Evolutionary conservation across 2,329 filamentous ascomycete species (phyloP).

Genomic region (Paraphoma sp.): DNA sequence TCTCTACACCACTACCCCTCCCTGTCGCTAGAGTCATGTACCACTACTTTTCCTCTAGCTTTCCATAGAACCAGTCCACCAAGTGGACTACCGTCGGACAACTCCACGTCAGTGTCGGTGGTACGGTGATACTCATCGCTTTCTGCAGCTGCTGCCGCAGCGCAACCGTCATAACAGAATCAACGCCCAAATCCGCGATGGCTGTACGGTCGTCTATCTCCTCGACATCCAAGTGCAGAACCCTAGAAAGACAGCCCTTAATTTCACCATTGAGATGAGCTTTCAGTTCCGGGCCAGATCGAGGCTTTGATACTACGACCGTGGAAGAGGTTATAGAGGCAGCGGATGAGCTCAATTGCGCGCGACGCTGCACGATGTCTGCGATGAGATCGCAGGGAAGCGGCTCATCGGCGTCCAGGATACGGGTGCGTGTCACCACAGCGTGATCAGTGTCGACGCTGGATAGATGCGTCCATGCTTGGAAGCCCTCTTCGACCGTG

Average conservation of each 20-base stretch:
- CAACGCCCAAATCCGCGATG: slow-evolving; percentile 48
- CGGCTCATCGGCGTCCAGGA: slow-evolving; percentile 43
- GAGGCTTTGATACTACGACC: not conserved
- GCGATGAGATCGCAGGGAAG: slow-evolving; percentile 19
- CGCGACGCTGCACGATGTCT: slow-evolving; percentile 13
- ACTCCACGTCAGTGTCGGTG: slow-evolving; percentile 50
- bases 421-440: slow-evolving; percentile 45
- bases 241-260: slow-evolving; percentile 38
- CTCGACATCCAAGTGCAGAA: slow-evolving; percentile 33
- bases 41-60: slow-evolving; percentile 8
- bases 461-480: slow-evolving; percentile 50
- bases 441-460: slow-evolving; percentile 48
- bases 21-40: not conserved
- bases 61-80: slow-evolving; percentile 41
- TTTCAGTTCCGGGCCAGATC: slow-evolving; percentile 31
- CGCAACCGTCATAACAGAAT: slow-evolving; percentile 48
- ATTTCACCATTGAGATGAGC: slow-evolving; percentile 38
- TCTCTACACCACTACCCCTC: too few species aligned
- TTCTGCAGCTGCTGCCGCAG: slow-evolving; percentile 44
- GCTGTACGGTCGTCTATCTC: slow-evolving; percentile 43
- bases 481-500: slow-evolving; percentile 51
- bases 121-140: slow-evolving; percentile 42
- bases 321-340: not conserved
- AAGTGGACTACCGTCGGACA: slow-evolving; percentile 48
- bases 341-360: not conserved